Evolutionary conservation across 169 alveolate species (phyloP), one percentile per base, ranked within the genome.

Genomic region (Plasmodium vivax): DNA sequence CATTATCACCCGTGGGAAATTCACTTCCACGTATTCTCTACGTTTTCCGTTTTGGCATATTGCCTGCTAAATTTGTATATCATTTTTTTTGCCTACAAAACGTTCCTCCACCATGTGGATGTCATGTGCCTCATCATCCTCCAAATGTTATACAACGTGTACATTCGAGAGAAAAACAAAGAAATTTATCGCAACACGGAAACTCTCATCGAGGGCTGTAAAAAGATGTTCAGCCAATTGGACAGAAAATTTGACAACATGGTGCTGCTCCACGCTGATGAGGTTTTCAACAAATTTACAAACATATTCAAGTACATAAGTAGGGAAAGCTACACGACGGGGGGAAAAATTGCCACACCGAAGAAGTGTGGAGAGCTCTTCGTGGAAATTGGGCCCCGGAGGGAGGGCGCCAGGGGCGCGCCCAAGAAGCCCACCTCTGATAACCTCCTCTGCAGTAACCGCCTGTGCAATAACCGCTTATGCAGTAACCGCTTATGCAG

Each of bases 101-200:
- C 19, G 23, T 81, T 90, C 14, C 14, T 68, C 19, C 47, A 90
- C 83, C 87, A 90, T 41, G 83, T 81, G 19, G 77, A 90, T 58
- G 77, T 90, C 38, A 81, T 90, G 94, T 90, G 94, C 5, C 16
- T 81, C 14, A 90, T 90, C 34, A 79, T 90, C 54, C 19, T 90
- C 32, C 94, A 90, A 54, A 75, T 80, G 54, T 12, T 90, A 36
- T 90, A 90, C 27, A 90, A 90, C 80, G 83, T 51, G 0, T 90
- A 90, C 23, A 90, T 90, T 5, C 71, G 83, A 54, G 94, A 90
- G 45, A 90, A 90, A 54, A 90, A 90, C 38, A 90, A 90, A 90
- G 94, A 90, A 81, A 90, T 90, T 14, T 90, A 90, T 41, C 47
- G 84, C 16, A 90, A 90, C 72, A 90, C 94, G 3, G 94, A 90